These are phyloP conservation scores for Phytophthora fragariae DNA, from an alignment of 352 stramenopile species.

Conservation along the genomic window DNA sequence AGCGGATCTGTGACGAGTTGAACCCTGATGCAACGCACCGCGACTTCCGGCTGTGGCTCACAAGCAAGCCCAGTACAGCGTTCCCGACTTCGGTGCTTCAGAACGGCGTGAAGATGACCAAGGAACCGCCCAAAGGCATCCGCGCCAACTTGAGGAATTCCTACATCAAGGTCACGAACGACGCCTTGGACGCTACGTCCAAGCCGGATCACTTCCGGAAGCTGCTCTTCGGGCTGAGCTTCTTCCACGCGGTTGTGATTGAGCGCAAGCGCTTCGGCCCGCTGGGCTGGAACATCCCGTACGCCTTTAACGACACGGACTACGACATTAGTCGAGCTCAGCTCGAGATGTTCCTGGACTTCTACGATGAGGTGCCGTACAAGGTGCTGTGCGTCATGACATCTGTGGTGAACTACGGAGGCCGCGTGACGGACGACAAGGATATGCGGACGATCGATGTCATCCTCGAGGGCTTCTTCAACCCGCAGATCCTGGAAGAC, in stretches of 20 bases:
- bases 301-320: constrained; percentile 98
- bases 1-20: constrained; percentile 94
- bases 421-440: constrained; percentile 95
- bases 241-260: constrained; percentile 93
- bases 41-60: constrained; percentile 96
- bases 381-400: constrained; percentile 94
- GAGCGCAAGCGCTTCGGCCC: constrained; percentile 96
- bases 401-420: constrained; percentile 95
- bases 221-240: constrained; percentile 93
- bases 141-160: constrained; percentile 94
- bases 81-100: constrained; percentile 95
- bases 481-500: constrained; percentile 75
- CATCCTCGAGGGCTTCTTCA: constrained; percentile 93
- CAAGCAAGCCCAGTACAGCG: constrained; percentile 81
- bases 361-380: constrained; percentile 87
- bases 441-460: constrained; percentile 93
- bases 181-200: constrained; percentile 80
- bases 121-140: constrained; percentile 95
- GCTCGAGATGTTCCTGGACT: constrained; percentile 90
- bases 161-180: constrained; percentile 95
- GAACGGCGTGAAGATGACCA: constrained; percentile 97
- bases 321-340: constrained; percentile 90
- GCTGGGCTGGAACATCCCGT: constrained; percentile 97
- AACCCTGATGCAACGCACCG: constrained; percentile 82
- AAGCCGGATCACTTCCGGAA: constrained; percentile 94